These are phyloP conservation scores for Hypoxylon intermedium DNA, from an alignment of 495 filamentous ascomycete species.

Conservation along the genomic window DNA sequence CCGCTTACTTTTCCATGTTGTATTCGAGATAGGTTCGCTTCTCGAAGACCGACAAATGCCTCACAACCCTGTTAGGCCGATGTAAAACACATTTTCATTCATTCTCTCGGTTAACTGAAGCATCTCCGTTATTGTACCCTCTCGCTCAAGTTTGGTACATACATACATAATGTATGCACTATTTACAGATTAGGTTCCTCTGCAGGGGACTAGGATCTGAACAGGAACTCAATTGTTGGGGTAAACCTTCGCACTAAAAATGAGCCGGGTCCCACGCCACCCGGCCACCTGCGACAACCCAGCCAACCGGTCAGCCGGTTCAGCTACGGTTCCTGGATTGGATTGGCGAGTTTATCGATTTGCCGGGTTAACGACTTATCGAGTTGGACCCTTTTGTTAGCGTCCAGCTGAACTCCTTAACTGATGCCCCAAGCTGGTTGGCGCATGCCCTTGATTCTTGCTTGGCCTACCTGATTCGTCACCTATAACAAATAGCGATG, in stretches of 20 bases:
- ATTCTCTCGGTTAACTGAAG: background rate
- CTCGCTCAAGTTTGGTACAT: slow-evolving; percentile 7
- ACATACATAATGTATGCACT: background rate
- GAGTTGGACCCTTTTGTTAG: slow-evolving; percentile 9
- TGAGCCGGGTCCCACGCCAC: no score
- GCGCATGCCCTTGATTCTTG: no score
- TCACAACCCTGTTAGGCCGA: slow-evolving; percentile 1
- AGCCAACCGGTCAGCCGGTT: slow-evolving; percentile 18
- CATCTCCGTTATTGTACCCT: slow-evolving; percentile 1
- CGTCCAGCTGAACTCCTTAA: slow-evolving; percentile 1
- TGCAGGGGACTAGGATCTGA: slow-evolving; percentile 9
- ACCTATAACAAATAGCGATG: no score
- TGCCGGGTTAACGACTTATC: slow-evolving; percentile 24
- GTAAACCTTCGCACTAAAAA: slow-evolving; percentile 25
- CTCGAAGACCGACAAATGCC: slow-evolving; percentile 15
- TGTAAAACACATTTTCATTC: background rate
- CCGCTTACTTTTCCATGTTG: slow-evolving; percentile 24
- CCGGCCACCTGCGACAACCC: slow-evolving; percentile 8
- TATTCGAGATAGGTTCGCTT: slow-evolving; percentile 16
- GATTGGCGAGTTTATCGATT: slow-evolving; percentile 17
- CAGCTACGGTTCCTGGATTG: slow-evolving; percentile 21
- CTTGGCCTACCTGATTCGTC: background rate
- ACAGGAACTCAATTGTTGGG: slow-evolving; percentile 46
- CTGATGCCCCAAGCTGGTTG: no score
- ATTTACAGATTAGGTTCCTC: slow-evolving; percentile 8